Percentiles rank a stretch among this genome's conserved stretches.
Conservation (phyloP, 2,329 filamentous ascomycete species). For the Domatiomyces catenatus region DNA sequence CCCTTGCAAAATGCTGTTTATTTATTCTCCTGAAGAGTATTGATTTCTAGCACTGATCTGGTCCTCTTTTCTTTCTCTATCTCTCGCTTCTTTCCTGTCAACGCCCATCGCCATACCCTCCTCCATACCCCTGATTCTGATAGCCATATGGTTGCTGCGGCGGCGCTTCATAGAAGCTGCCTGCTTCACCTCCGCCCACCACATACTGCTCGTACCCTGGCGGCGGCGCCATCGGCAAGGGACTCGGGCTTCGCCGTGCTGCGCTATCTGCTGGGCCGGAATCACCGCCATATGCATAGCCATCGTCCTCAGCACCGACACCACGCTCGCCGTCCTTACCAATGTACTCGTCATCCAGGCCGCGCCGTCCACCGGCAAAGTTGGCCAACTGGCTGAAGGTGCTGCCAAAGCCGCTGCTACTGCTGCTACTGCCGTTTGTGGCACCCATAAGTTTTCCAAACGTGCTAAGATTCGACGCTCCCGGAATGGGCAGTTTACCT, state of each 20-base stretch:
- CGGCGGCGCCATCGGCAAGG: slow-evolving; percentile 9
- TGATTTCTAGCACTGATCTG: neutral
- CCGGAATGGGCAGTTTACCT: slow-evolving; percentile 15
- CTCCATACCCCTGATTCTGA: neutral
- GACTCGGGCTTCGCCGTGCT: slow-evolving; percentile 7
- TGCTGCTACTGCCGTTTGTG: slow-evolving; percentile 5
- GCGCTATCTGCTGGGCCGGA: neutral
- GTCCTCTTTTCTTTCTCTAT: neutral
- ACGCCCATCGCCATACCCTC: neutral
- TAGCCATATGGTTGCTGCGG: neutral
- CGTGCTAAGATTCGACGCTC: slow-evolving; percentile 11
- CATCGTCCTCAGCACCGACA: neutral
- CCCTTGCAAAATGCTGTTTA: neutral
- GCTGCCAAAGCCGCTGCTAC: slow-evolving; percentile 5
- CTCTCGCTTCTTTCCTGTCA: neutral
- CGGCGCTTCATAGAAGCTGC: neutral
- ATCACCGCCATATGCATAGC: neutral
- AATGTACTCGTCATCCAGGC: neutral
- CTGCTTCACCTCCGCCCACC: neutral
- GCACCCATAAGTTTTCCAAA: slow-evolving; percentile 14
- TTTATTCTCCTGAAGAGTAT: no score
- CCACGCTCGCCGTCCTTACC: neutral
- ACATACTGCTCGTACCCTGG: slow-evolving; percentile 12
- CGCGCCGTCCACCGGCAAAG: neutral
- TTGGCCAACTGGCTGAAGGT: neutral